These are phyloP conservation scores for Marsdenia floribunda DNA, from an alignment of 257 asterid species.

Conservation along the genomic window DNA sequence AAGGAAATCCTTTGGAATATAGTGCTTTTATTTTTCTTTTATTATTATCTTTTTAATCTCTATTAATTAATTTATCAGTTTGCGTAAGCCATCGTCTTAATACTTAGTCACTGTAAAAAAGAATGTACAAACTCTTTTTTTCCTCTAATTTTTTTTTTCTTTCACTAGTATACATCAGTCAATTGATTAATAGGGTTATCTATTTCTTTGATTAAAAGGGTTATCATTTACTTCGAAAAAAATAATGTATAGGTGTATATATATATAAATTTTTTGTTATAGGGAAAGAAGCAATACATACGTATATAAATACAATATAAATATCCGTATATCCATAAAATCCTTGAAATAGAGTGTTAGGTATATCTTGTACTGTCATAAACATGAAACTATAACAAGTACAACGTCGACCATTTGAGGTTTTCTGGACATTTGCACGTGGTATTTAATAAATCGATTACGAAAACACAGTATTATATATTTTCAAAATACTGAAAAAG, in stretches of 20 bases:
- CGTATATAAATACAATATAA: background rate
- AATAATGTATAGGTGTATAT: too few relatives aligned
- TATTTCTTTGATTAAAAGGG: background rate
- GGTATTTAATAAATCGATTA: background rate
- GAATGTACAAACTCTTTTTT: background rate
- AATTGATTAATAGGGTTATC: background rate
- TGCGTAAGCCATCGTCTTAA: background rate
- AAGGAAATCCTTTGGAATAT: conserved; percentile 6
- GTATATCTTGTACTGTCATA: background rate
- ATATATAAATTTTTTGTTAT: too few relatives aligned
- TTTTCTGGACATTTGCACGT: conserved; percentile 8
- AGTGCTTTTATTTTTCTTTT: background rate
- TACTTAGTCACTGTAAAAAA: background rate
- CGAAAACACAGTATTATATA: background rate
- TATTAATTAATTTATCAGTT: background rate
- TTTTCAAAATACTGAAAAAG: background rate
- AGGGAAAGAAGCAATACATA: too few relatives aligned
- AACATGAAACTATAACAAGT: background rate
- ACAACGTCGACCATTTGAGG: conserved; percentile 3
- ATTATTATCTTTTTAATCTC: too few relatives aligned
- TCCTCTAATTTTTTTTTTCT: background rate
- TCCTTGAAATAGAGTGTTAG: background rate
- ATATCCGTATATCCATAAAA: background rate
- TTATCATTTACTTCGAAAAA: too few relatives aligned
- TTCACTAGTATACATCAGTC: background rate